These are phyloP conservation scores for Phytophthora hybrid DNA, from an alignment of 352 stramenopile species.

Conservation along the genomic window DNA sequence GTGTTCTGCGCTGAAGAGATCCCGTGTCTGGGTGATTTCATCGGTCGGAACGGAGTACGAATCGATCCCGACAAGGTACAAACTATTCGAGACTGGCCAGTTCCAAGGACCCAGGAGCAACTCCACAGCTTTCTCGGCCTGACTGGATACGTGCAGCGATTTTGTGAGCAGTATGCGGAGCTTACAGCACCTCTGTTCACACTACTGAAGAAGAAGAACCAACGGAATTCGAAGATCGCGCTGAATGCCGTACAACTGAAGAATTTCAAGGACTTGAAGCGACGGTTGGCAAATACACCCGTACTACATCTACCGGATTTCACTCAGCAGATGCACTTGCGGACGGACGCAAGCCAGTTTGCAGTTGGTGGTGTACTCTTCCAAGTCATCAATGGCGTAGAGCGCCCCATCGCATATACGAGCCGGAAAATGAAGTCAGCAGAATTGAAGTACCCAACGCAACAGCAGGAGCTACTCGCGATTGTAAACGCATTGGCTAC, in stretches of 20 bases:
- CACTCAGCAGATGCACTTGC: slow-evolving; percentile 17
- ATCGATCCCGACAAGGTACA: slow-evolving; percentile 34
- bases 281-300: slow-evolving; percentile 5
- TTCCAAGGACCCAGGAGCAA: slow-evolving; percentile 22
- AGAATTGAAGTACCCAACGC: slow-evolving; percentile 23
- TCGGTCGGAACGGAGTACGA: no score
- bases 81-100: slow-evolving; percentile 29
- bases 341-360: slow-evolving; percentile 20
- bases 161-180: slow-evolving; percentile 26
- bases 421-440: slow-evolving; percentile 34
- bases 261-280: slow-evolving; percentile 25
- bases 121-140: slow-evolving; percentile 27
- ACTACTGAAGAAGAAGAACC: slow-evolving; percentile 16
- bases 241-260: slow-evolving; percentile 4
- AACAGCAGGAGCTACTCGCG: slow-evolving; percentile 24
- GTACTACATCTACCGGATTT: slow-evolving; percentile 16
- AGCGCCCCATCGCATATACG: slow-evolving; percentile 22
- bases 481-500: slow-evolving; percentile 22
- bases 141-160: slow-evolving; percentile 31
- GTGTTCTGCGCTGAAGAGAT: slow-evolving; percentile 38
- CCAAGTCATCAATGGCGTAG: slow-evolving; percentile 14
- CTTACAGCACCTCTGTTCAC: slow-evolving; percentile 20
- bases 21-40: slow-evolving; percentile 36
- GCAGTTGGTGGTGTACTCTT: slow-evolving; percentile 11
- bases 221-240: slow-evolving; percentile 21